Percentiles rank a stretch among this genome's conserved stretches.
phyloP scores from a whole-genome alignment of 768 basidiomycete species.

The Kwoniella botswanensis region DNA sequence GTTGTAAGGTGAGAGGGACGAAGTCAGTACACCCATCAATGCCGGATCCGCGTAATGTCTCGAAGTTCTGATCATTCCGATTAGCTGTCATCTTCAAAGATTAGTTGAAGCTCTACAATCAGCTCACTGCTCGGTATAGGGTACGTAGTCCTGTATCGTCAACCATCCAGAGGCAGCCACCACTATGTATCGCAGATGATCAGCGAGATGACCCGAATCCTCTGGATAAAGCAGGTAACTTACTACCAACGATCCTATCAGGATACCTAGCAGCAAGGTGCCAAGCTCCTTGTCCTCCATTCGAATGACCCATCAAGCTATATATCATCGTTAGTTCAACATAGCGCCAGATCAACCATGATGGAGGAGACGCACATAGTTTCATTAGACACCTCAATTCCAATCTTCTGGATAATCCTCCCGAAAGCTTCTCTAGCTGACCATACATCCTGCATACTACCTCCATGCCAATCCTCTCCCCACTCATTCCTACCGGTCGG shows the following conservation, averaged over 20 bases:
- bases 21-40: conserved; percentile 72
- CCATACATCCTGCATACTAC: conserved; percentile 75
- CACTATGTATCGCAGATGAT: conserved; percentile 42
- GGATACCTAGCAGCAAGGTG: conserved; percentile 77
- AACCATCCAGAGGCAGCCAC: conserved; percentile 81
- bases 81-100: neutral
- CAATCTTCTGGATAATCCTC: conserved; percentile 59
- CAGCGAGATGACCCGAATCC: neutral
- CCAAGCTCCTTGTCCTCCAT: conserved; percentile 91
- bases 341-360: neutral
- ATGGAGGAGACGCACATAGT: conserved; percentile 34
- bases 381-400: conserved; percentile 59
- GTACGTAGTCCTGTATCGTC: conserved; percentile 84
- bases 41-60: conserved; percentile 76
- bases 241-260: conserved; percentile 62
- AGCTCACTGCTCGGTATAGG: conserved; percentile 73
- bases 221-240: neutral
- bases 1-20: conserved; percentile 78
- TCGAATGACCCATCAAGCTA: conserved; percentile 86
- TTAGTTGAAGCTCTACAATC: neutral
- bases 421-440: conserved; percentile 66
- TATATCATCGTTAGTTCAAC: conserved; percentile 28
- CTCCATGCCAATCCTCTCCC: conserved; percentile 94
- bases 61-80: conserved; percentile 27
- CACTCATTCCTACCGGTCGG: conserved; percentile 84